A percentile compares a stretch with the other conserved stretches of the same genome.
phyloP scores from a whole-genome alignment of 176 grass and related monocot species.

The Olyra latifolia region DNA sequence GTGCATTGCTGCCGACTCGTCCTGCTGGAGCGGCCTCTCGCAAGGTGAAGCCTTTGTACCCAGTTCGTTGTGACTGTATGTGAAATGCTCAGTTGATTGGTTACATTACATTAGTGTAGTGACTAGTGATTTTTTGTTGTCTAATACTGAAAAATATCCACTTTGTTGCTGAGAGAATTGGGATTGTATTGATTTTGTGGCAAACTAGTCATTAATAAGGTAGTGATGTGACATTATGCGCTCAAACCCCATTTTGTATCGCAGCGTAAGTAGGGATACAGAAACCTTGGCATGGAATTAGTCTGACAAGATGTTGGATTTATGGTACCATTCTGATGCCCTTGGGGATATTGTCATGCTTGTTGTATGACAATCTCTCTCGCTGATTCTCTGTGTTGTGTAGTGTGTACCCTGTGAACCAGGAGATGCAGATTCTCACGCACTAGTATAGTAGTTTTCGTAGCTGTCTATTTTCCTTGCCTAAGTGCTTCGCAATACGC shows the following conservation, averaged over 20 bases:
- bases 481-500: not conserved
- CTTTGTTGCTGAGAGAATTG: not conserved
- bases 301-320: not conserved
- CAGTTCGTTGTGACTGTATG: not conserved
- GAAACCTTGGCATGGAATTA: not conserved
- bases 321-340: not conserved
- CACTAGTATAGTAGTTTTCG: not conserved
- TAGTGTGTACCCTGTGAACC: no score
- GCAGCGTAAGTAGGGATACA: not conserved
- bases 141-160: not conserved
- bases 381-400: no score
- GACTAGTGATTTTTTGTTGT: not conserved
- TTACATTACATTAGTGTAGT: not conserved
- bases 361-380: not conserved
- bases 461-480: not conserved
- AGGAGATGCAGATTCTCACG: no score
- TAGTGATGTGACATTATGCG: not conserved
- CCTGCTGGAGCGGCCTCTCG: conserved; percentile 74
- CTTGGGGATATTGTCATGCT: not conserved
- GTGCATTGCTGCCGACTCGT: conserved; percentile 63
- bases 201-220: not conserved
- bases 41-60: conserved; percentile 40
- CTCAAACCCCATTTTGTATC: not conserved
- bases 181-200: not conserved
- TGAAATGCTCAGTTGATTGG: not conserved